A percentile compares a stretch with the other conserved stretches of the same genome.
Evolutionary conservation across 345 rosid species (phyloP).

Genomic region (Bruguiera sexangula): DNA sequence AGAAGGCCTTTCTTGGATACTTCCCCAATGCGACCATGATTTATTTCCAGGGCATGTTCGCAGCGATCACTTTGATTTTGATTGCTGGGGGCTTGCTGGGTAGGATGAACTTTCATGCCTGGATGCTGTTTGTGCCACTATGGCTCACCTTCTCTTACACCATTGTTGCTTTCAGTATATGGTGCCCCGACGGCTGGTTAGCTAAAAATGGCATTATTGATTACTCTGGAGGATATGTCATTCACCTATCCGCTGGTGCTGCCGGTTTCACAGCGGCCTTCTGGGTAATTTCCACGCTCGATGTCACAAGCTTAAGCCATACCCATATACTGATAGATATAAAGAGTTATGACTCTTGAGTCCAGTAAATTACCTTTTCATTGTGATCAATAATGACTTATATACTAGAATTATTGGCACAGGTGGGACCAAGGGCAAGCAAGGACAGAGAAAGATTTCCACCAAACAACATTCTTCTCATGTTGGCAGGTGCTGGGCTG

Average conservation of each 20-base stretch:
- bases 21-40: slow-evolving; percentile 21
- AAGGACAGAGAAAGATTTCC: slow-evolving; percentile 50
- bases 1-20: slow-evolving; percentile 3
- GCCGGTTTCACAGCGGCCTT: slow-evolving; percentile 48
- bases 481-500: slow-evolving; percentile 48
- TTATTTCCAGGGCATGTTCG: slow-evolving; percentile 17
- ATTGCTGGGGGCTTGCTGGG: slow-evolving; percentile 15
- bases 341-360: neutral
- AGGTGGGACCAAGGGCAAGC: slow-evolving; percentile 48
- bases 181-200: slow-evolving; percentile 36
- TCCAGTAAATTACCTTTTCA: neutral
- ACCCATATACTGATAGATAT: neutral
- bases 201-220: slow-evolving; percentile 35
- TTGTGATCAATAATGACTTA: neutral
- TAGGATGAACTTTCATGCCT: slow-evolving; percentile 32
- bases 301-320: neutral
- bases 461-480: slow-evolving; percentile 46
- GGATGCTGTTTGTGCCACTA: slow-evolving; percentile 52
- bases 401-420: neutral
- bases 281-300: slow-evolving; percentile 34
- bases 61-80: slow-evolving; percentile 19
- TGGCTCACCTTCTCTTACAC: slow-evolving; percentile 51
- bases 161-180: slow-evolving; percentile 39
- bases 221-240: slow-evolving; percentile 52
- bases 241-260: slow-evolving; percentile 47